phyloP scores from a whole-genome alignment of 768 basidiomycete species.

The Floccularia luteovirens region DNA sequence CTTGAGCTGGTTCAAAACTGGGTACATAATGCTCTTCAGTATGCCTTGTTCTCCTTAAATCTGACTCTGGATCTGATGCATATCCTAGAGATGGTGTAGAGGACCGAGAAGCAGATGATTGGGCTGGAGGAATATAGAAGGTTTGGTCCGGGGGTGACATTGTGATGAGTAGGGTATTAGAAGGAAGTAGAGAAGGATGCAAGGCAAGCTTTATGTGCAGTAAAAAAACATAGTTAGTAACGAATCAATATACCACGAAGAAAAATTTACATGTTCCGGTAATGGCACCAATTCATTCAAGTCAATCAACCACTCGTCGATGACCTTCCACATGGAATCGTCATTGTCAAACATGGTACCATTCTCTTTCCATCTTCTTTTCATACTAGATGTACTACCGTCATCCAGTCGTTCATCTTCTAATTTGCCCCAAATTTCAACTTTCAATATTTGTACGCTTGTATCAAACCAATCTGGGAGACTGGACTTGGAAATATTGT shows the following conservation, averaged over 20 bases:
- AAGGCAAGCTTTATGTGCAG: conserved; percentile 18
- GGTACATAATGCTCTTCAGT: conserved; percentile 10
- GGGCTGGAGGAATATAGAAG: conserved; percentile 46
- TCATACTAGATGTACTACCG: conserved; percentile 17
- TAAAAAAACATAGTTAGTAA: conserved; percentile 7
- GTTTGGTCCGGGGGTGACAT: conserved; percentile 53
- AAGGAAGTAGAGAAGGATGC: conserved; percentile 41
- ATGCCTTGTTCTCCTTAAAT: conserved; percentile 33
- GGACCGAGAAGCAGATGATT: conserved; percentile 26
- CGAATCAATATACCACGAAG: neutral
- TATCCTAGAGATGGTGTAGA: conserved; percentile 59
- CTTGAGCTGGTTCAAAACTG: conserved; percentile 1
- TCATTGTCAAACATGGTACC: conserved; percentile 10
- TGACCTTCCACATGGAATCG: conserved; percentile 44
- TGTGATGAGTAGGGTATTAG: conserved; percentile 65
- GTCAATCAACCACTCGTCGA: conserved; percentile 64
- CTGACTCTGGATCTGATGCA: conserved; percentile 65
- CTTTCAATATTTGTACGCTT: conserved; percentile 40
- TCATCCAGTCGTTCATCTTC: neutral
- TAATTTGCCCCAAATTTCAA: conserved; percentile 54
- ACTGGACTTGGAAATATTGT: conserved; percentile 40
- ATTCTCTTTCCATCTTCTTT: conserved; percentile 29
- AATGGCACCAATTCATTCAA: conserved; percentile 51
- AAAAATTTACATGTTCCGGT: conserved; percentile 48
- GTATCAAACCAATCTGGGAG: conserved; percentile 49